A percentile compares a stretch with the other conserved stretches of the same genome.
Conservation (phyloP, 1,284 basidiomycete species). For the Uromyces viciae-fabae region DNA sequence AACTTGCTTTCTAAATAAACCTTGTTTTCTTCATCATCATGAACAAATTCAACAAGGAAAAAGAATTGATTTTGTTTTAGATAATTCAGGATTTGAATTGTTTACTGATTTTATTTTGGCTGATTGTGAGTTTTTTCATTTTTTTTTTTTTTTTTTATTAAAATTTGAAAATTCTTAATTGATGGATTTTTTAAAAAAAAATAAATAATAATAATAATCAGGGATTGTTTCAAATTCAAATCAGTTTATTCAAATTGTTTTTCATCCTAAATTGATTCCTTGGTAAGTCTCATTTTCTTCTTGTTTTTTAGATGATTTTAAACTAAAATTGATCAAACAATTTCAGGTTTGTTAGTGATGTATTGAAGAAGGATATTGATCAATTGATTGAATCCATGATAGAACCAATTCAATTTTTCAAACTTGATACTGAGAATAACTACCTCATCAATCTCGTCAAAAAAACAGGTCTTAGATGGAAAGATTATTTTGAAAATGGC, state of each 20-base stretch:
- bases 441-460: slow-evolving; percentile 57
- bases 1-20: slow-evolving; percentile 60
- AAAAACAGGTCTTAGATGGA: slow-evolving; percentile 70
- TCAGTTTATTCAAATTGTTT: slow-evolving; percentile 68
- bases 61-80: slow-evolving; percentile 80
- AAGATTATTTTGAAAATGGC: slow-evolving; percentile 58
- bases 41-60: slow-evolving; percentile 58
- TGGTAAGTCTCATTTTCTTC: slow-evolving; percentile 66
- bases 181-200: too few relatives aligned
- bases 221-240: slow-evolving; percentile 74
- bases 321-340: slow-evolving; percentile 59
- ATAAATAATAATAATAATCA: too few relatives aligned
- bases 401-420: slow-evolving; percentile 61
- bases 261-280: slow-evolving; percentile 84
- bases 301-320: background rate
- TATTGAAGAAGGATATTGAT: slow-evolving; percentile 53
- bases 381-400: slow-evolving; percentile 57
- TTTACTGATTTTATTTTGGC: slow-evolving; percentile 92
- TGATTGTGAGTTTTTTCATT: slow-evolving; percentile 63
- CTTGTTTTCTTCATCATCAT: too few relatives aligned
- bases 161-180: background rate
- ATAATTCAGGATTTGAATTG: slow-evolving; percentile 93
- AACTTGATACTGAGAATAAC: slow-evolving; percentile 46
- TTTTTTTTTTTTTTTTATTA: background rate
- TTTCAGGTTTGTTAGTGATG: slow-evolving; percentile 55